phyloP scores from a whole-genome alignment of 2,329 filamentous ascomycete species.

The Cladosporium colombiae region DNA sequence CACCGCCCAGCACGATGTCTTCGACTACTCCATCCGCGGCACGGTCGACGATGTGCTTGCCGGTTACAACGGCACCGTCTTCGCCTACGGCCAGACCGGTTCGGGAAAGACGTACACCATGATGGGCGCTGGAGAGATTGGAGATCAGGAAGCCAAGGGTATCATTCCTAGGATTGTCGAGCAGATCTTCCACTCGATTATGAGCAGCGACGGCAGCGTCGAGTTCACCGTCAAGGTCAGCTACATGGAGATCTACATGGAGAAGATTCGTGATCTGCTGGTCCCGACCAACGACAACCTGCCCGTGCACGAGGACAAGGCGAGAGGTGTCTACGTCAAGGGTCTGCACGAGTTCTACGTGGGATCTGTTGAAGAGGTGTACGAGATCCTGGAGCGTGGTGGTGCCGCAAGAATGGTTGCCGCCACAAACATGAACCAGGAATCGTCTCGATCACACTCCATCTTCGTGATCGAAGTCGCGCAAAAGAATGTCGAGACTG shows the following conservation, averaged over 20 bases:
- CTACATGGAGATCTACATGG: conserved; percentile 99
- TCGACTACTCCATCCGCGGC: conserved; percentile 93
- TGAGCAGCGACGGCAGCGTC: conserved; percentile 87
- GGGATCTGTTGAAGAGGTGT: conserved; percentile 91
- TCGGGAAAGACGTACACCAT: conserved; percentile 99
- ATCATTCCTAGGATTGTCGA: conserved; percentile 96
- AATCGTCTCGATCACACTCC: conserved; percentile 96
- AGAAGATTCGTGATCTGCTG: conserved; percentile 90
- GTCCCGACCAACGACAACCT: conserved; percentile 93
- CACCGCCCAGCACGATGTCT: conserved; percentile 88
- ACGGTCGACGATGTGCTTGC: conserved; percentile 98
- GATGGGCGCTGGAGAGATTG: conserved; percentile 88
- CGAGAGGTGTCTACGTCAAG: conserved; percentile 93
- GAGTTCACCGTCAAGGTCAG: conserved; percentile 98
- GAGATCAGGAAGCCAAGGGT: conserved; percentile 82
- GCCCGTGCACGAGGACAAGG: conserved; percentile 97
- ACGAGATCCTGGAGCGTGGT: conserved; percentile 93
- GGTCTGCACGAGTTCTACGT: conserved; percentile 93
- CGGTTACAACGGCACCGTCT: conserved; percentile 98
- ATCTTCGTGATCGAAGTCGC: conserved; percentile 97
- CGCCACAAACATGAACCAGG: conserved; percentile 98
- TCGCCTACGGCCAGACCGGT: conserved; percentile 97
- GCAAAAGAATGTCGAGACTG: conserved; percentile 96
- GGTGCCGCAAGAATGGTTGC: conserved; percentile 87
- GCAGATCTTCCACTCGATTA: conserved; percentile 94